Conservation (phyloP, 2,329 filamentous ascomycete genomes). For the Fusarium kyushuense region DNA sequence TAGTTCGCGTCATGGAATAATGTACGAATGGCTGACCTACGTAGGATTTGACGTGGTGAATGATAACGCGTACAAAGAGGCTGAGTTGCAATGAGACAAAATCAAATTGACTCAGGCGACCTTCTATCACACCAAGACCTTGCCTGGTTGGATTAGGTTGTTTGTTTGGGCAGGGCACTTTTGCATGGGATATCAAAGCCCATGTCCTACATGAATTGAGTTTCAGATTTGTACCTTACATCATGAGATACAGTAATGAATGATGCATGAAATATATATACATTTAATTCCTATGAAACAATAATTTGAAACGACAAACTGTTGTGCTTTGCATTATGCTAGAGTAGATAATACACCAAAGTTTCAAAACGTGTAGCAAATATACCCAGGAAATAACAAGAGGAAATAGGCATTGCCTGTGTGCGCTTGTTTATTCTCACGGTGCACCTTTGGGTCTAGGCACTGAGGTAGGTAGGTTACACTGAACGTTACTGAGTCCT, state of each 20-base stretch:
- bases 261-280: conserved; percentile 19
- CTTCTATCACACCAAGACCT: background rate
- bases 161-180: conserved; percentile 11
- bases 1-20: background rate
- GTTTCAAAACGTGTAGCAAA: background rate
- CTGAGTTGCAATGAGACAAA: conserved; percentile 13
- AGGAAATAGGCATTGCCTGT: background rate
- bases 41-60: conserved; percentile 2
- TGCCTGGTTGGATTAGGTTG: conserved; percentile 8
- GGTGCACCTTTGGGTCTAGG: conserved; percentile 2
- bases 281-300: conserved; percentile 31
- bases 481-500: conserved; percentile 26
- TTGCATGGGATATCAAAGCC: conserved; percentile 4
- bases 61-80: conserved; percentile 24
- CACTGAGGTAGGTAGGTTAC: conserved; percentile 2
- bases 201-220: conserved; percentile 27
- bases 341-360: background rate
- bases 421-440: conserved; percentile 20
- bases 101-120: conserved; percentile 1
- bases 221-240: conserved; percentile 18
- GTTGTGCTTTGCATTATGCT: background rate
- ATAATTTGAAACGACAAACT: conserved; percentile 28
- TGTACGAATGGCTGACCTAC: background rate
- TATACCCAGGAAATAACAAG: background rate
- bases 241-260: conserved; percentile 2